A percentile compares a stretch with the other conserved stretches of the same genome.
Conservation (phyloP, 345 rosid genomes). For the Psidium guajava region DNA sequence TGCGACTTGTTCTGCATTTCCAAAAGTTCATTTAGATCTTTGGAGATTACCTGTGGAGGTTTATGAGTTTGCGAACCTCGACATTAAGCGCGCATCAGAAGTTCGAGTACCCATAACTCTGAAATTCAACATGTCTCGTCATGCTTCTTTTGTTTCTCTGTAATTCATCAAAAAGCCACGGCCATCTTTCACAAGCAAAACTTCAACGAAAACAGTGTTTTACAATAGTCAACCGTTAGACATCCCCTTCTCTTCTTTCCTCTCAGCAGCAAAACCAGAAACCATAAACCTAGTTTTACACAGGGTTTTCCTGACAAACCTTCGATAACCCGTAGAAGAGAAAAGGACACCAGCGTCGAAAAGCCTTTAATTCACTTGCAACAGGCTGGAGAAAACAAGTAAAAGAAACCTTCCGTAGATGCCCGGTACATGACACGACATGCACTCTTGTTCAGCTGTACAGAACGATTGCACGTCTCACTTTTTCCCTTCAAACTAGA, state of each 20-base stretch:
- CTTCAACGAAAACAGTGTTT: neutral
- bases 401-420: neutral
- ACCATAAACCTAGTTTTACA: neutral
- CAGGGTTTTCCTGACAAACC: neutral
- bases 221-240: neutral
- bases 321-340: neutral
- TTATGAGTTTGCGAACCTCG: neutral
- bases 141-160: neutral
- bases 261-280: neutral
- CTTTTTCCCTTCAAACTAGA: neutral
- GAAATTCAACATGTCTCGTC: neutral
- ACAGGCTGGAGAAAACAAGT: neutral
- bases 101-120: neutral
- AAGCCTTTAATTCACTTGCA: neutral
- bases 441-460: neutral
- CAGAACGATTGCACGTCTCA: neutral
- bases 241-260: neutral
- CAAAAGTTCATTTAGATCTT: neutral
- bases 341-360: neutral
- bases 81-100: neutral
- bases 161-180: neutral
- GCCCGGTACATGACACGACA: neutral
- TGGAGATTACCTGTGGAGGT: neutral
- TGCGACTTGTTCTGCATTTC: neutral
- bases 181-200: neutral